A percentile compares a stretch with the other conserved stretches of the same genome.
Conservation (phyloP, 192 early-diverging fungal genomes). For the Backusella tuberculispora region DNA sequence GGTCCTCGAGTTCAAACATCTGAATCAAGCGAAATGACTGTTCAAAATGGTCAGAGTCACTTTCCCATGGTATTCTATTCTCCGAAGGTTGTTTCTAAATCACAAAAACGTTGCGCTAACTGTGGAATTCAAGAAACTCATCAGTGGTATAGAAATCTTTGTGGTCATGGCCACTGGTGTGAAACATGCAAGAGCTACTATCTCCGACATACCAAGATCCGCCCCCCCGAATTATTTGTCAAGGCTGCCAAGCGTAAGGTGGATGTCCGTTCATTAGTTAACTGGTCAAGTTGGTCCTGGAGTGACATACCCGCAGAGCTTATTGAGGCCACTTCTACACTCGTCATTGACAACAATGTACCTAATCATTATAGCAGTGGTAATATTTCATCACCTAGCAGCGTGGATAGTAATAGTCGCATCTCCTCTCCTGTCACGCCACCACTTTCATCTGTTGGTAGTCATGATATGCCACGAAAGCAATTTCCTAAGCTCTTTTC, state of each 20-base stretch:
- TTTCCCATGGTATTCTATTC: constrained; percentile 24
- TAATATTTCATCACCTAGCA: neutral
- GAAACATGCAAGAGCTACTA: constrained; percentile 44
- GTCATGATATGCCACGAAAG: neutral
- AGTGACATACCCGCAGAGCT: constrained; percentile 18
- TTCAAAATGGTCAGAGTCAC: neutral
- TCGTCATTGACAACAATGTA: neutral
- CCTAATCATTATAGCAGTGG: neutral
- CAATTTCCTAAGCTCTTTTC: neutral
- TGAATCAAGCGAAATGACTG: neutral
- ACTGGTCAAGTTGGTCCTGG: constrained; percentile 31
- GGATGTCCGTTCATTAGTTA: constrained; percentile 30
- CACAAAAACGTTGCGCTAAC: constrained; percentile 32
- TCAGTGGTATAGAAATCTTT: constrained; percentile 43
- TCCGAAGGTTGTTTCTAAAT: neutral
- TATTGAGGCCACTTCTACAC: neutral
- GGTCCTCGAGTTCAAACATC: neutral
- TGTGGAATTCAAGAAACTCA: constrained; percentile 39
- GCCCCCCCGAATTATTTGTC: constrained; percentile 35
- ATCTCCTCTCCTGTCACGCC: constrained; percentile 18
- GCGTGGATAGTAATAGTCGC: neutral
- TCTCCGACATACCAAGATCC: constrained; percentile 29
- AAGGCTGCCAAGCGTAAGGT: constrained; percentile 39
- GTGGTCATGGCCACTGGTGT: constrained; percentile 42
- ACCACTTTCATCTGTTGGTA: constrained; percentile 3